These are phyloP conservation scores for Tylopilus orsonianus DNA, from an alignment of 1,284 basidiomycete genomes.

Conservation along the genomic window DNA sequence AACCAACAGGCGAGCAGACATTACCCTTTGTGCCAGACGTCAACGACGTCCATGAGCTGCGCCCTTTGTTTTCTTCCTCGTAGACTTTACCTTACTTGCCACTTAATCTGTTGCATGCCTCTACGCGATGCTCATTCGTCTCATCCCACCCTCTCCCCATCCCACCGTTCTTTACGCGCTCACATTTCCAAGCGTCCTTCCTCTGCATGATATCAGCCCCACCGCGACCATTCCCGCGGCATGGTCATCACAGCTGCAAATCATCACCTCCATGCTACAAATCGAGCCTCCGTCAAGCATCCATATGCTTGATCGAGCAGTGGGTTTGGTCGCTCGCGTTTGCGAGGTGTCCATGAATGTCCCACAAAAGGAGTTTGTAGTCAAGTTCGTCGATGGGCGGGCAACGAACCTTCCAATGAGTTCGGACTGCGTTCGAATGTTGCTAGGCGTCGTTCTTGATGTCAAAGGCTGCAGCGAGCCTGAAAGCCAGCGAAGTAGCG, in stretches of 20 bases:
- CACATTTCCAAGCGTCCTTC: constrained; percentile 53
- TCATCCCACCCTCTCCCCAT: constrained; percentile 53
- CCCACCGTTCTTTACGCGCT: constrained; percentile 74
- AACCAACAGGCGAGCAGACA: constrained; percentile 23
- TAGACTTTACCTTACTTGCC: constrained; percentile 25
- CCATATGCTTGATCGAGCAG: constrained; percentile 66
- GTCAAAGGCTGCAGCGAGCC: constrained; percentile 46
- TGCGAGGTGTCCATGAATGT: constrained; percentile 63
- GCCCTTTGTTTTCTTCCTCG: constrained; percentile 4
- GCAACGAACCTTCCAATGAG: constrained; percentile 49
- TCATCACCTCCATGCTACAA: constrained; percentile 49
- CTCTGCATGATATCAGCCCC: constrained; percentile 41
- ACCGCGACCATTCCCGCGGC: constrained; percentile 44
- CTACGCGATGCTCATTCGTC: constrained; percentile 63
- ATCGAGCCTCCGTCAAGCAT: constrained; percentile 56
- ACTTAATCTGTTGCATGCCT: constrained; percentile 25
- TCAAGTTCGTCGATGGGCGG: constrained; percentile 57
- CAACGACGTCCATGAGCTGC: constrained; percentile 25
- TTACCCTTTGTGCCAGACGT: constrained; percentile 31
- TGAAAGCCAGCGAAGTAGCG: constrained; percentile 30
- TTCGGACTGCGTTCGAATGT: constrained; percentile 41
- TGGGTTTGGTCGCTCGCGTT: constrained; percentile 54
- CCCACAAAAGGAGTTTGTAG: constrained; percentile 42
- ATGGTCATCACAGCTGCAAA: constrained; percentile 57
- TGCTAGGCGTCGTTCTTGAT: constrained; percentile 52